Conservation (phyloP, 1,284 basidiomycete species). For the Fomes fomentarius region DNA sequence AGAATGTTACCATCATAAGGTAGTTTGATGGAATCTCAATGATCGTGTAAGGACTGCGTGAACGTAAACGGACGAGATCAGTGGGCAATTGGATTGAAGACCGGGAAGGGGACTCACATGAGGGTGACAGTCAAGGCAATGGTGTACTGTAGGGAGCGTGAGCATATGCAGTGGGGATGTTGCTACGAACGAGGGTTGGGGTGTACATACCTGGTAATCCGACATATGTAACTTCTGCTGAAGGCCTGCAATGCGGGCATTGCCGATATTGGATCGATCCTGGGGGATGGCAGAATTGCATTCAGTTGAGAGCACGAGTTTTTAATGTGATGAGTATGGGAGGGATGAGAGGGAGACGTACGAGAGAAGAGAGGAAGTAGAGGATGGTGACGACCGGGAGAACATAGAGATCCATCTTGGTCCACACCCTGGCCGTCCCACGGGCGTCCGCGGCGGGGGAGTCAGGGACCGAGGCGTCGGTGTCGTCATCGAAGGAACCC, state of each 20-base stretch:
- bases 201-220: conserved; percentile 25
- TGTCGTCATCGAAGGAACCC: too few species aligned
- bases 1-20: conserved; percentile 48
- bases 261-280: conserved; percentile 20
- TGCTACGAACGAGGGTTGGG: neutral
- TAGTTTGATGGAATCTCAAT: conserved; percentile 68
- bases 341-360: conserved; percentile 15
- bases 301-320: too few species aligned
- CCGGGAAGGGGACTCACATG: conserved; percentile 36
- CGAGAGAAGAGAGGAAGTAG: conserved; percentile 29
- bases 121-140: conserved; percentile 57
- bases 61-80: too few species aligned
- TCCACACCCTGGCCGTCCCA: conserved; percentile 16
- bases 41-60: conserved; percentile 56
- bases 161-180: neutral
- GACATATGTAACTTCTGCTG: conserved; percentile 32
- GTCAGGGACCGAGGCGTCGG: too few species aligned
- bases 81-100: too few species aligned
- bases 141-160: conserved; percentile 40
- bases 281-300: too few species aligned
- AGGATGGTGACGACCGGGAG: conserved; percentile 29
- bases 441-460: too few species aligned
- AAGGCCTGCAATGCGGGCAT: conserved; percentile 38
- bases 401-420: conserved; percentile 29
- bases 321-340: neutral